Conservation (phyloP, 805 yeast species). For the Danielia oregonensis region DNA sequence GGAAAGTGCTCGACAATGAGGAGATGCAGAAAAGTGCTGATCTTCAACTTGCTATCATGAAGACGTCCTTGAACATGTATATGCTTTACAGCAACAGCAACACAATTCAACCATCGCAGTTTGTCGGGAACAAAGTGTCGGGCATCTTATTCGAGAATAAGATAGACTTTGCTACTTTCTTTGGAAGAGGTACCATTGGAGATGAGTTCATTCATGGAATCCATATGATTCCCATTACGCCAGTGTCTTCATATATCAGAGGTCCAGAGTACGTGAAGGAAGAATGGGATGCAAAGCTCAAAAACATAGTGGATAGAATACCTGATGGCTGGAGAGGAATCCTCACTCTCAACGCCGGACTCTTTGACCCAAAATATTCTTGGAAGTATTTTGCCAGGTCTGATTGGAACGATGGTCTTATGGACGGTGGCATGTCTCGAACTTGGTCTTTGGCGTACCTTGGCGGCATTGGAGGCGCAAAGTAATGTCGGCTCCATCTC, state of each 20-base stretch:
- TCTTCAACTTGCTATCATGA: conserved; percentile 59
- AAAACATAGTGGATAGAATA: conserved; percentile 42
- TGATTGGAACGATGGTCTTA: conserved; percentile 49
- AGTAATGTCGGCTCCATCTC: too few relatives aligned
- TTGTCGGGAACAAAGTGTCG: conserved; percentile 56
- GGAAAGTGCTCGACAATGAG: conserved; percentile 48
- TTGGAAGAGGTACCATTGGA: conserved; percentile 57
- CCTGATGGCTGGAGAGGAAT: conserved; percentile 73
- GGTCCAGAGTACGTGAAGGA: conserved; percentile 50
- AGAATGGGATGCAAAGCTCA: conserved; percentile 58
- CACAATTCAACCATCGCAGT: conserved; percentile 45
- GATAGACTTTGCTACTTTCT: conserved; percentile 69
- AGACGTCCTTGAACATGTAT: conserved; percentile 50
- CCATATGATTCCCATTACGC: conserved; percentile 72
- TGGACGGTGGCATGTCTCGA: conserved; percentile 82
- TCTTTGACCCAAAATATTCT: conserved; percentile 58
- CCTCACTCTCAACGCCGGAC: conserved; percentile 68
- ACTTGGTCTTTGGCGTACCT: conserved; percentile 84
- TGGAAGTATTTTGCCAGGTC: conserved; percentile 45
- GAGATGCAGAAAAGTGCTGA: conserved; percentile 53
- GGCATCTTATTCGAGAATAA: conserved; percentile 74
- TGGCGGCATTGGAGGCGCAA: conserved; percentile 43
- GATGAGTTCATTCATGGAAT: conserved; percentile 73
- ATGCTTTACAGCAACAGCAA: conserved; percentile 44
- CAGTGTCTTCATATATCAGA: conserved; percentile 60